These are phyloP conservation scores for Sphaceloma murrayae DNA, from an alignment of 2,329 filamentous ascomycete genomes.

Conservation along the genomic window DNA sequence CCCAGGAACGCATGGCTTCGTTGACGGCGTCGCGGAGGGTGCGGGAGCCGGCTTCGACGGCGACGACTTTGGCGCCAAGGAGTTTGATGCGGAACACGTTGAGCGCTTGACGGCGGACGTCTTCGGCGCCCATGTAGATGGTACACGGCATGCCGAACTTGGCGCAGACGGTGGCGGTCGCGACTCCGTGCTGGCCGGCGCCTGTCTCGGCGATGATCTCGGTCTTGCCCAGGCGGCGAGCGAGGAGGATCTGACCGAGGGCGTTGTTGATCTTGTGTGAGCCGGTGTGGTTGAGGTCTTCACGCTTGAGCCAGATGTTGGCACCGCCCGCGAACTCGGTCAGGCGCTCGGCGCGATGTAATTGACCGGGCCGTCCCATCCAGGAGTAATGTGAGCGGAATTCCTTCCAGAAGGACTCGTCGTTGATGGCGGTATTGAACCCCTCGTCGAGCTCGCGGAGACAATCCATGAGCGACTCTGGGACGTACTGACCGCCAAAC, in stretches of 20 bases:
- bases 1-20: constrained; percentile 89
- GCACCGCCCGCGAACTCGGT: constrained; percentile 85
- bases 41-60: constrained; percentile 81
- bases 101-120: constrained; percentile 87
- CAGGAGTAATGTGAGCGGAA: constrained; percentile 93
- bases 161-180: constrained; percentile 92
- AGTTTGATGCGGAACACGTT: constrained; percentile 99
- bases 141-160: constrained; percentile 98
- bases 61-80: constrained; percentile 82
- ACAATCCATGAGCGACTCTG: constrained; percentile 96
- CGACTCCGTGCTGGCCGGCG: constrained; percentile 94
- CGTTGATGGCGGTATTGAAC: constrained; percentile 78
- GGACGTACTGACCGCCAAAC: constrained; percentile 95
- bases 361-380: constrained; percentile 87
- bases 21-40: constrained; percentile 63
- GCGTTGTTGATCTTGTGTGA: constrained; percentile 99
- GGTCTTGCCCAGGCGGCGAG: constrained; percentile 79
- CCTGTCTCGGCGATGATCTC: constrained; percentile 97
- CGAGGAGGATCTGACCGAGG: constrained; percentile 81
- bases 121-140: constrained; percentile 97
- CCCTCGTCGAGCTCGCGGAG: constrained; percentile 80
- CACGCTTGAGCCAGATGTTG: constrained; percentile 95
- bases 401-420: constrained; percentile 93
- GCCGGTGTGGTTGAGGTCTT: constrained; percentile 95
- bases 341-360: constrained; percentile 80